These are phyloP conservation scores for Ascocoryne sarcoides DNA, from an alignment of 2,329 filamentous ascomycete species.

Conservation along the genomic window DNA sequence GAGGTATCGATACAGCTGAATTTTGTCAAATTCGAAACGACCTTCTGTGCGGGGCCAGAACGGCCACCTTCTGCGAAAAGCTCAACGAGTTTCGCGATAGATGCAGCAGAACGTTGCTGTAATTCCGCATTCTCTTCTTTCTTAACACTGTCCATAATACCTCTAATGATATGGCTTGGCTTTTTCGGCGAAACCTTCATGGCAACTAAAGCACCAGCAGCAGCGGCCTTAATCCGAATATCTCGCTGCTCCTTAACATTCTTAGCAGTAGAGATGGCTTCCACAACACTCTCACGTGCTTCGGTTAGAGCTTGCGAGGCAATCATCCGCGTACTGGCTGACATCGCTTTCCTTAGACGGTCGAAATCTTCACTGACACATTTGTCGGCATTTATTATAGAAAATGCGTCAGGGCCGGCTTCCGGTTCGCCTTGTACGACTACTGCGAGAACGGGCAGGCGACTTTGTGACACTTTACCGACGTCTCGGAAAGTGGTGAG, in stretches of 20 bases:
- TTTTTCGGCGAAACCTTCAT: constrained; percentile 86
- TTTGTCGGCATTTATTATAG: constrained; percentile 77
- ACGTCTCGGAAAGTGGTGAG: constrained; percentile 88
- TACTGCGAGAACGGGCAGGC: constrained; percentile 74
- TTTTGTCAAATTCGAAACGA: constrained; percentile 90
- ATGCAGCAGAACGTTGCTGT: constrained; percentile 76
- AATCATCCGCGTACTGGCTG: constrained; percentile 79
- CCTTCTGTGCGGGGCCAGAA: constrained; percentile 83
- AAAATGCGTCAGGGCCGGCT: constrained; percentile 88
- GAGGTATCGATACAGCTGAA: constrained; percentile 97
- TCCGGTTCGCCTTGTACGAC: constrained; percentile 90
- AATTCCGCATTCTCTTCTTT: constrained; percentile 85
- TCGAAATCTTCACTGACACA: constrained; percentile 82
- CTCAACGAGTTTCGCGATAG: constrained; percentile 77
- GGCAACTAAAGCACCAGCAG: constrained; percentile 81
- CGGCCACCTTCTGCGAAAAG: constrained; percentile 75
- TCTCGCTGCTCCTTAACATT: constrained; percentile 73
- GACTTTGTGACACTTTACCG: constrained; percentile 67
- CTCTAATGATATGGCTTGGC: constrained; percentile 85
- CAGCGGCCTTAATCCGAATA: constrained; percentile 74
- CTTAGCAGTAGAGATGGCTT: constrained; percentile 72
- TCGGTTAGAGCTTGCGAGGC: constrained; percentile 72
- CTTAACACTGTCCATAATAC: constrained; percentile 97
- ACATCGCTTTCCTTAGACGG: constrained; percentile 77
- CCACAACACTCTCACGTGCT: constrained; percentile 59